Conservation (phyloP, 305 asterid species). For the Withania somnifera region DNA sequence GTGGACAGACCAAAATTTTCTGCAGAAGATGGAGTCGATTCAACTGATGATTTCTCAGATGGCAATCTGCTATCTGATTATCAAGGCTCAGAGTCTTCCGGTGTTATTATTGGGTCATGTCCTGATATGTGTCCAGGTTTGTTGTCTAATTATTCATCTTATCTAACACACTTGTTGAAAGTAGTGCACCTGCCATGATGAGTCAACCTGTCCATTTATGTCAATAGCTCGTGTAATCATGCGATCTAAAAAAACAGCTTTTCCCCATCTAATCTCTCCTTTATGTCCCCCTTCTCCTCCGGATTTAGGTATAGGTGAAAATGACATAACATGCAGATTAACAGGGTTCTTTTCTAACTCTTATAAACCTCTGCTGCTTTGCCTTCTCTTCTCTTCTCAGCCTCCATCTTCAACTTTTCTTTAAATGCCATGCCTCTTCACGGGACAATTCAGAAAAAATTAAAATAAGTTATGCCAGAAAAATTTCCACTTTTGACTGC, state of each 20-base stretch:
- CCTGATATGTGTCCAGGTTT: conserved; percentile 99
- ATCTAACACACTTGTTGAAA: neutral
- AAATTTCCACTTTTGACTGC: neutral
- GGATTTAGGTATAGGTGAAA: neutral
- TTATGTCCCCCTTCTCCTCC: neutral
- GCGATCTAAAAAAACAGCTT: neutral
- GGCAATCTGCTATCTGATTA: conserved; percentile 29
- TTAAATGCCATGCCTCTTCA: neutral
- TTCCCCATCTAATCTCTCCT: neutral
- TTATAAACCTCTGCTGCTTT: neutral
- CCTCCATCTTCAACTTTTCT: neutral
- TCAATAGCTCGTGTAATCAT: neutral
- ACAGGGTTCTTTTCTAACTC: neutral
- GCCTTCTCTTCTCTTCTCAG: neutral
- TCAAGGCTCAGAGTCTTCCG: conserved; percentile 46
- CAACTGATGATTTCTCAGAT: conserved; percentile 30
- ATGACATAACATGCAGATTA: neutral
- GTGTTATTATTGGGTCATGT: conserved; percentile 70
- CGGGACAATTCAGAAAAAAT: neutral
- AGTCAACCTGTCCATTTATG: neutral
- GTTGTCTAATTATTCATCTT: conserved; percentile 11
- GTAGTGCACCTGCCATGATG: neutral
- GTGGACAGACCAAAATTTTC: conserved; percentile 28
- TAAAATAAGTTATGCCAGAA: neutral
- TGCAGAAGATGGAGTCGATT: conserved; percentile 36